phyloP scores from a whole-genome alignment of 805 yeast genomes.

The Tetrapisispora nanseiensis region DNA sequence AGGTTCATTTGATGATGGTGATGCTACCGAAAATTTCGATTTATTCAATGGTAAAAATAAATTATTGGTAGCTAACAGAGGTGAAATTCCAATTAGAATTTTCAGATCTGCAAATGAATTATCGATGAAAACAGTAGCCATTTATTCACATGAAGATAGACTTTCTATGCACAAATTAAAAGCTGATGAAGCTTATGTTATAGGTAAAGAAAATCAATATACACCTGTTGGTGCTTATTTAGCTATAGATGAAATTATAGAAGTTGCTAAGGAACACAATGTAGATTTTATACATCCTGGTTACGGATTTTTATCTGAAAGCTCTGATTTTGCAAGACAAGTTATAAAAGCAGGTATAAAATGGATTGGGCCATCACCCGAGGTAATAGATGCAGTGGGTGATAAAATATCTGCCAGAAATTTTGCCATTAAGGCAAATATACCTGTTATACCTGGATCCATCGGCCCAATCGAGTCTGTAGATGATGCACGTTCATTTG shows the following conservation, averaged over 20 bases:
- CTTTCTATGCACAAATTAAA: conserved; percentile 88
- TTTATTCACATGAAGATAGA: conserved; percentile 90
- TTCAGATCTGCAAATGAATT: conserved; percentile 95
- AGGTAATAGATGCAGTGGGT: conserved; percentile 85
- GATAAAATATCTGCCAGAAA: conserved; percentile 89
- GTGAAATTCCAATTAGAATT: conserved; percentile 75
- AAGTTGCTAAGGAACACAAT: conserved; percentile 62
- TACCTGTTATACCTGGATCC: conserved; percentile 94
- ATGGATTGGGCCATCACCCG: conserved; percentile 88
- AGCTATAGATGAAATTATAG: conserved; percentile 86
- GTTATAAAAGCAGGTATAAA: conserved; percentile 82
- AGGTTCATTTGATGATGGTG: neutral
- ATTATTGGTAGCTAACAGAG: conserved; percentile 71
- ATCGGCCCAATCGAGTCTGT: conserved; percentile 83
- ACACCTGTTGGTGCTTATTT: conserved; percentile 92
- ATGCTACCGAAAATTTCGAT: conserved; percentile 20
- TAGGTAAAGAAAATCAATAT: conserved; percentile 72
- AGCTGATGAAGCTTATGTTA: conserved; percentile 85
- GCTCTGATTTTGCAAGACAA: conserved; percentile 83
- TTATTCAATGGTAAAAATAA: conserved; percentile 35
- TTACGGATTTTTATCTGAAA: conserved; percentile 80
- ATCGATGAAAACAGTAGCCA: conserved; percentile 92
- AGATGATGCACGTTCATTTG: conserved; percentile 69
- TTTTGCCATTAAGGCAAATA: conserved; percentile 66
- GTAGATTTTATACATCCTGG: conserved; percentile 89